Conservation (phyloP, 306 rosid genomes). For the Amphicarpaea edgeworthii region DNA sequence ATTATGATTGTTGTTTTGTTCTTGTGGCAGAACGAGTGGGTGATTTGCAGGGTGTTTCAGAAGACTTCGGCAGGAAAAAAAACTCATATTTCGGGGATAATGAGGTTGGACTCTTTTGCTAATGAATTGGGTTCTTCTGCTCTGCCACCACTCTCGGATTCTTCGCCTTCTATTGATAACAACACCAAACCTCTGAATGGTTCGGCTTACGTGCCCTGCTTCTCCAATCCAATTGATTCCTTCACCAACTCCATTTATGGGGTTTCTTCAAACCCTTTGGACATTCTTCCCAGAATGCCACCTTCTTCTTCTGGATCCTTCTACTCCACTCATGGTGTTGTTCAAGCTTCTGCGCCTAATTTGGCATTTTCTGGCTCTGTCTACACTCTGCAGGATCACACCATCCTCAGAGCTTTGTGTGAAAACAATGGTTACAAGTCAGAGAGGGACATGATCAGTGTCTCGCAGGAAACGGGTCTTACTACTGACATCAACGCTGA, state of each 20-base stretch:
- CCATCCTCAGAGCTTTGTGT: constrained; percentile 61
- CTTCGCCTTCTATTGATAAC: constrained; percentile 56
- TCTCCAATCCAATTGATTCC: constrained; percentile 83
- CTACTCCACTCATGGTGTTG: constrained; percentile 47
- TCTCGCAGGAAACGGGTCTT: constrained; percentile 68
- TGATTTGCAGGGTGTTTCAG: constrained; percentile 88
- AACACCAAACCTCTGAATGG: constrained; percentile 54
- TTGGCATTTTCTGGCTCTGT: constrained; percentile 52
- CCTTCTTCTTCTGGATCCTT: constrained; percentile 46
- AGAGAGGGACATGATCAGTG: constrained; percentile 63
- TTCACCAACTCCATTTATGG: constrained; percentile 53
- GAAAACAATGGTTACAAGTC: constrained; percentile 68
- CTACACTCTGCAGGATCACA: constrained; percentile 53
- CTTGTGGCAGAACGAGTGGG: constrained; percentile 89
- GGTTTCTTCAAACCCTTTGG: constrained; percentile 50
- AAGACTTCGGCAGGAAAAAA: constrained; percentile 84
- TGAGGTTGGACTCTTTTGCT: constrained; percentile 54
- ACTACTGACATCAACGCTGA: constrained; percentile 67
- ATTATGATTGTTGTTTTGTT: background rate
- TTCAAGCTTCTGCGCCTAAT: constrained; percentile 39
- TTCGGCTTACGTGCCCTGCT: constrained; percentile 98
- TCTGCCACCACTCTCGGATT: constrained; percentile 78
- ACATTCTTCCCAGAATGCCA: constrained; percentile 53
- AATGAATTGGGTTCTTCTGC: constrained; percentile 57
- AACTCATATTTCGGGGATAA: constrained; percentile 67